A percentile compares a stretch with the other conserved stretches of the same genome.
Conservation (phyloP, 257 asterid species). For the Solanum chilense region DNA sequence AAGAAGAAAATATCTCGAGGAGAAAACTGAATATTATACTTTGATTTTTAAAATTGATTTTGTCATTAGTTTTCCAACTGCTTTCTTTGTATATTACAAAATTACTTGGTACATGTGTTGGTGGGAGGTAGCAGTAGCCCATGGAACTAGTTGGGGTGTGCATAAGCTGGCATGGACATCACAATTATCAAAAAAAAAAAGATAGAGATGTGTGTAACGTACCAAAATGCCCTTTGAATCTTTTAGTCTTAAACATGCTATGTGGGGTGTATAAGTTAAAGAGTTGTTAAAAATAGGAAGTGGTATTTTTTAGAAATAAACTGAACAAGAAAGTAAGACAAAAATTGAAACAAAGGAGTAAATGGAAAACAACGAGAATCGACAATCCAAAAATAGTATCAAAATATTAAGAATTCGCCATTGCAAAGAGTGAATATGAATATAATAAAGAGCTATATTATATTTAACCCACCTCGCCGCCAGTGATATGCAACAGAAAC, state of each 20-base stretch:
- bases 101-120: neutral
- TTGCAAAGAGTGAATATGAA: neutral
- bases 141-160: neutral
- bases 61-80: neutral
- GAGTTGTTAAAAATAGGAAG: neutral
- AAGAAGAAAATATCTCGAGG: neutral
- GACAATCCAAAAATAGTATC: neutral
- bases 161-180: neutral
- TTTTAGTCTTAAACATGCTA: neutral
- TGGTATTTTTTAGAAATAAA: neutral
- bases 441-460: neutral
- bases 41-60: neutral
- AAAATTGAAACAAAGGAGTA: neutral
- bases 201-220: neutral
- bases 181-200: neutral
- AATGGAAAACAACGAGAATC: neutral
- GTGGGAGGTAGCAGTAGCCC: neutral
- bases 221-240: neutral
- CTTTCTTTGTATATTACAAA: neutral
- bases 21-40: neutral
- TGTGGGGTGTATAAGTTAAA: neutral
- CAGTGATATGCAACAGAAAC: slow-evolving; percentile 87
- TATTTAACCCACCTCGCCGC: slow-evolving; percentile 62
- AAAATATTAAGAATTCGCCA: neutral
- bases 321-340: neutral